Evolutionary conservation across 805 yeast genomes (phyloP), one percentile per base, ranked within the genome.

Genomic region (Barnettozyma sp.): DNA sequence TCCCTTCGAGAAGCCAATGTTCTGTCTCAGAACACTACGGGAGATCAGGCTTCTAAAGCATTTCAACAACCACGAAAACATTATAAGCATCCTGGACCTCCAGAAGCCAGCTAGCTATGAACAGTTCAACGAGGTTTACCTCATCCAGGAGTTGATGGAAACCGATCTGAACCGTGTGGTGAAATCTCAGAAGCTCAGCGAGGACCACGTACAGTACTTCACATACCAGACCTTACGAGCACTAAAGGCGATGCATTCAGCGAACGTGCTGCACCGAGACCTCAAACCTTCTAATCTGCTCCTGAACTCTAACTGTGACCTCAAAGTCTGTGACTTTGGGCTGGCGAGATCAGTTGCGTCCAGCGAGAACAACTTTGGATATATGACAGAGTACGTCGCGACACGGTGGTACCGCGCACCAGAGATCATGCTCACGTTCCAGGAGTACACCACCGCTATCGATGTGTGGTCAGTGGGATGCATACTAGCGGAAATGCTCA

Each of bases 381-480:
- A 71, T 44, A 63, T 82, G 63, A 82, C 90, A 0, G 90, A 82
- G 52, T 82, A 82, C 46, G 92, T 82, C 4, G 90, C 90, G 3
- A 82, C 92, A 7, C 63, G 92, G 48, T 82, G 90, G 90, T 82
- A 82, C 54, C 62, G 92, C 35, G 90, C 90, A 0, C 90, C 90
- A 0, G 92, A 82, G 55, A 79, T 82, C 39, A 82, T 82, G 90
- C 59, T 82, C 19, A 74, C 84, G 1, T 68, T 73, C 41, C 77
- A 82, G 26, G 78, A 78, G 48, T 82, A 82, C 45, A 72, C 88
- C 2, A 75, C 80, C 7, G 84, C 87, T 1, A 78, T 82, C 41
- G 92, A 82, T 52, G 66, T 82, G 12, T 82, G 92, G 92, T 76
- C 86, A 0, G 77, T 80, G 26, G 92, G 90, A 0, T 82, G 90